phyloP scores from a whole-genome alignment of 2,329 filamentous ascomycete species.

The Albophoma yamanashiensis region DNA sequence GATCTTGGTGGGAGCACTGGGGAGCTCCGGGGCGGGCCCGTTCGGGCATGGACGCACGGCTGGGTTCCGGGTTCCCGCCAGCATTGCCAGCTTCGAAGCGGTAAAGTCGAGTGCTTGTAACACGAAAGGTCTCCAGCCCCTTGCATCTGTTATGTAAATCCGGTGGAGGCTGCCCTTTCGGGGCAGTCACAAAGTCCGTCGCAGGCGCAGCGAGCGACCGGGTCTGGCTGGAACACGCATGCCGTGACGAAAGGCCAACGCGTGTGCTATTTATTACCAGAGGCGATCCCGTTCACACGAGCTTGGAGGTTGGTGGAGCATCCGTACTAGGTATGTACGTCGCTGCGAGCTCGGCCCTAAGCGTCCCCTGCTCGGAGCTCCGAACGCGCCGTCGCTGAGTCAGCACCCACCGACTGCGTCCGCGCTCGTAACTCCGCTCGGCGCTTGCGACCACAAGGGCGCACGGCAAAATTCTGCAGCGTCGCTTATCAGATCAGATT shows the following conservation, averaged over 20 bases:
- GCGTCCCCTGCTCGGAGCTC: not conserved
- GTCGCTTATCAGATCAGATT: conserved; percentile 28
- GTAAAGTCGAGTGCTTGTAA: not conserved
- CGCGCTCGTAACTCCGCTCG: conserved; percentile 22
- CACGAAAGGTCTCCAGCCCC: not conserved
- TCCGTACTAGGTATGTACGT: too few relatives aligned
- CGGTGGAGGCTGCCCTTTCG: not conserved
- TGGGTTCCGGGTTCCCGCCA: not conserved
- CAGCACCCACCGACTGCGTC: not conserved
- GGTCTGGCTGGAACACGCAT: not conserved
- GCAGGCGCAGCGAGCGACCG: not conserved
- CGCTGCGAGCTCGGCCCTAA: not conserved
- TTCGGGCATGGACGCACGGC: not conserved
- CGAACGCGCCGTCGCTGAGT: not conserved
- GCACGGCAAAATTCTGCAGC: conserved; percentile 12
- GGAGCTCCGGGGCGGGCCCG: not conserved
- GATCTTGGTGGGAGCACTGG: not conserved
- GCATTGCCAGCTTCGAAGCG: not conserved
- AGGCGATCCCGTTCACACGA: not conserved
- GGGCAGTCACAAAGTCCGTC: not conserved
- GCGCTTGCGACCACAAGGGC: conserved; percentile 8
- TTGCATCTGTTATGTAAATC: not conserved
- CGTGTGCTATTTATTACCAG: not conserved
- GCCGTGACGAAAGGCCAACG: not conserved
- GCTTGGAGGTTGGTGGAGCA: not conserved